Conservation (phyloP, 2,329 filamentous ascomycete species). For the Aspergillus sp. region DNA sequence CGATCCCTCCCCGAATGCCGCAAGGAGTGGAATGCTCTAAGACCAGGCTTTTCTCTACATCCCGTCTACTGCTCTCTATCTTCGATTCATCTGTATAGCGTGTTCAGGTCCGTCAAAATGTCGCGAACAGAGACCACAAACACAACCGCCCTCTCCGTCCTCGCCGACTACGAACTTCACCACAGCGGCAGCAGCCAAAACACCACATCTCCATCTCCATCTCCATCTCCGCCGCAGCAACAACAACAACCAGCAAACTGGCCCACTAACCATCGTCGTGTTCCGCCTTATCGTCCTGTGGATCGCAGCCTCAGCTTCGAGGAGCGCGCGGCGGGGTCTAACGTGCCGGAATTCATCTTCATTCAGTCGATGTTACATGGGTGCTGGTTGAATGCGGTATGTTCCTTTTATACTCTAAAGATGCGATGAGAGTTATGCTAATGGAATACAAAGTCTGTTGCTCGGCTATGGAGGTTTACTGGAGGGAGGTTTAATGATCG, state of each 20-base stretch:
- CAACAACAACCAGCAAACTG: slow-evolving; percentile 35
- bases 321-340: slow-evolving; percentile 47
- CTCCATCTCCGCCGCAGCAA: background rate
- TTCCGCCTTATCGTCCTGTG: slow-evolving; percentile 50
- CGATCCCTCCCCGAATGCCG: background rate
- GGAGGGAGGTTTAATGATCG: slow-evolving; percentile 49
- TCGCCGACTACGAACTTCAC: slow-evolving; percentile 30
- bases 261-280: slow-evolving; percentile 49
- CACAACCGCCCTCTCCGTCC: slow-evolving; percentile 20
- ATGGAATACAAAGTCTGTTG: slow-evolving; percentile 28
- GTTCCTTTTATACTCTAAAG: background rate
- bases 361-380: slow-evolving; percentile 53
- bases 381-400: slow-evolving; percentile 43
- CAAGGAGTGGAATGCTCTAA: background rate
- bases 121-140: slow-evolving; percentile 7
- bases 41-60: background rate
- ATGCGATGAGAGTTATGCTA: too few relatives aligned
- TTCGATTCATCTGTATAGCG: background rate
- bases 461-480: slow-evolving; percentile 51
- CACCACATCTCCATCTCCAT: background rate
- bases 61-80: background rate
- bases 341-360: slow-evolving; percentile 47
- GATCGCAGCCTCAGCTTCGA: slow-evolving; percentile 45
- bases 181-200: slow-evolving; percentile 16
- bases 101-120: slow-evolving; percentile 16